Conservation (phyloP, 129 eudicot genomes). For the Flaveria linearis region DNA sequence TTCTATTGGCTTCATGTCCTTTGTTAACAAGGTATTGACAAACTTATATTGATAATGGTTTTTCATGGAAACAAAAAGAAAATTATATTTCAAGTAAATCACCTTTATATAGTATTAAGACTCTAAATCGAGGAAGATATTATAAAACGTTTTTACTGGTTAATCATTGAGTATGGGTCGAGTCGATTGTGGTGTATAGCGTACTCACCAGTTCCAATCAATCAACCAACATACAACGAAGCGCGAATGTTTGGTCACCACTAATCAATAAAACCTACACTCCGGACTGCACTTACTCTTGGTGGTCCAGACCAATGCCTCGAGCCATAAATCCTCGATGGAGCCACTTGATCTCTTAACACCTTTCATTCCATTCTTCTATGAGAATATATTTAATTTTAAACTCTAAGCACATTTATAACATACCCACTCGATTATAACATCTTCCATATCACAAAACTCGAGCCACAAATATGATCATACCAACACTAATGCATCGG, state of each 20-base stretch:
- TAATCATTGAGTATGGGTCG: background rate
- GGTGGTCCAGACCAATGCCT: slow-evolving; percentile 32
- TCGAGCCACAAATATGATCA: slow-evolving; percentile 31
- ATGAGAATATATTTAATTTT: slow-evolving; percentile 34
- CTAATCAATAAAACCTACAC: slow-evolving; percentile 31
- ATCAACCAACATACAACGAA: slow-evolving; percentile 23
- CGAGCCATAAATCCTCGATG: slow-evolving; percentile 31
- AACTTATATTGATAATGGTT: too few relatives aligned
- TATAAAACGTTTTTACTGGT: background rate
- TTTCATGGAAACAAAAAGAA: too few relatives aligned
- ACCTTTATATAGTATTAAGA: background rate
- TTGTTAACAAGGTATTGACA: too few relatives aligned
- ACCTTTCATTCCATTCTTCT: slow-evolving; percentile 32
- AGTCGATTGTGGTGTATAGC: slow-evolving; percentile 17
- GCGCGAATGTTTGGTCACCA: slow-evolving; percentile 34
- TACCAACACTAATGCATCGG: slow-evolving; percentile 32
- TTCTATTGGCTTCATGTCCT: too few relatives aligned
- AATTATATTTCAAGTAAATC: background rate
- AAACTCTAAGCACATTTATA: slow-evolving; percentile 33
- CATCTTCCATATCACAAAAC: slow-evolving; percentile 9
- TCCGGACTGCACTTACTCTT: slow-evolving; percentile 27
- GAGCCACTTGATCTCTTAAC: slow-evolving; percentile 26
- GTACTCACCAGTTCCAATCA: slow-evolving; percentile 28
- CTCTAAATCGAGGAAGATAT: background rate
- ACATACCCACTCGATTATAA: slow-evolving; percentile 23